Percentiles rank a stretch among this genome's conserved stretches.
These are phyloP conservation scores for Epichloe coenophiala DNA, from an alignment of 2,329 filamentous ascomycete genomes.

Conservation along the genomic window DNA sequence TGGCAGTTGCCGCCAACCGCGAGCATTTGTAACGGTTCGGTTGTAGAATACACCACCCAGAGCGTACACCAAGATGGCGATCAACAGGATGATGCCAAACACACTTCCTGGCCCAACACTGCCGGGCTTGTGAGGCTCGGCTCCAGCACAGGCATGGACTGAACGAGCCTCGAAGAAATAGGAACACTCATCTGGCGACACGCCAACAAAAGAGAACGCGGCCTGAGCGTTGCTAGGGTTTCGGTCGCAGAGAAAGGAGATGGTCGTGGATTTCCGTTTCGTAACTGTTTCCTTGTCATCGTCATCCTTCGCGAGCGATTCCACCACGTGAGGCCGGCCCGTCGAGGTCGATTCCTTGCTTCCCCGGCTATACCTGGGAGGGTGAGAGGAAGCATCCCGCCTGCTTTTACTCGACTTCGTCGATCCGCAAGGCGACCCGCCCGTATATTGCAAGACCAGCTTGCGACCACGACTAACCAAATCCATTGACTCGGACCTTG, in stretches of 20 bases:
- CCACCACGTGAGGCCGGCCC: constrained; percentile 5
- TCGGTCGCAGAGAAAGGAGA: constrained; percentile 86
- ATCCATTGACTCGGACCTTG: constrained; percentile 34
- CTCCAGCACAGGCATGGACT: constrained; percentile 59
- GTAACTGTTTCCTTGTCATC: constrained; percentile 8
- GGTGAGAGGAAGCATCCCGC: neutral
- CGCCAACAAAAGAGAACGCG: constrained; percentile 68
- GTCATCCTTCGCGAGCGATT: constrained; percentile 19
- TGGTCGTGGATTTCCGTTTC: constrained; percentile 64
- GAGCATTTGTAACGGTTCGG: constrained; percentile 81
- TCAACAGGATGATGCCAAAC: constrained; percentile 72
- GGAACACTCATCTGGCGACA: constrained; percentile 75
- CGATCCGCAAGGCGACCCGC: constrained; percentile 57
- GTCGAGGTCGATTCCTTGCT: neutral
- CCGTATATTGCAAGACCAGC: constrained; percentile 62
- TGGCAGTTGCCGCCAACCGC: constrained; percentile 88
- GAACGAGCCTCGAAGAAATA: constrained; percentile 94
- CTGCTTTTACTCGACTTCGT: constrained; percentile 21
- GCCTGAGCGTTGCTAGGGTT: constrained; percentile 58
- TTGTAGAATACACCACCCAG: constrained; percentile 93
- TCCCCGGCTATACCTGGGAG: neutral
- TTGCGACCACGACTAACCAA: constrained; percentile 54
- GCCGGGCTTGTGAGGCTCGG: constrained; percentile 59
- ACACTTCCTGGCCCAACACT: constrained; percentile 58
- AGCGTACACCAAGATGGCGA: constrained; percentile 75